Evolutionary conservation across 1,284 basidiomycete genomes (phyloP).

Genomic region (Somion occarium): DNA sequence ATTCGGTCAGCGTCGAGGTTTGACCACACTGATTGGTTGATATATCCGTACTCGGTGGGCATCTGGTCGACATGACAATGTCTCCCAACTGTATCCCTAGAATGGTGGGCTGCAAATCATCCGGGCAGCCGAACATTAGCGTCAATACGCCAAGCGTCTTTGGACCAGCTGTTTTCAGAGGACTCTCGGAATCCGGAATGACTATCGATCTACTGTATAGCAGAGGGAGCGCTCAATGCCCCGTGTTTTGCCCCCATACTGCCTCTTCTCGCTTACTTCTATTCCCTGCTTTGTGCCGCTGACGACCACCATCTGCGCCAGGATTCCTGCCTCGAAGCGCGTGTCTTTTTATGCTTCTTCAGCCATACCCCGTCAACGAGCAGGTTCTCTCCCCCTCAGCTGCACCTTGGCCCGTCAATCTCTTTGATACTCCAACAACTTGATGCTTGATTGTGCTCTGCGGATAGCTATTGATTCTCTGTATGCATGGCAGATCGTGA

Average conservation of each 20-base stretch:
- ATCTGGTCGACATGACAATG: slow-evolving; percentile 1
- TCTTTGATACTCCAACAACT: neutral
- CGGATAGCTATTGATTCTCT: slow-evolving; percentile 6
- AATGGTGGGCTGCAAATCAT: neutral
- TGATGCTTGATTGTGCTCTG: slow-evolving; percentile 8
- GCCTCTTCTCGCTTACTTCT: neutral
- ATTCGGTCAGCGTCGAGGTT: neutral
- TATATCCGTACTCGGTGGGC: neutral
- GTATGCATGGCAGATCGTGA: slow-evolving; percentile 42
- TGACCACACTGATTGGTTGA: neutral
- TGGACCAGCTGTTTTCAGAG: neutral
- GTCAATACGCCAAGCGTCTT: neutral
- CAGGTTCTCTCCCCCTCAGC: neutral
- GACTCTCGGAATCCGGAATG: neutral
- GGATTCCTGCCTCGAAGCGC: neutral
- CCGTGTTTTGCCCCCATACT: neutral
- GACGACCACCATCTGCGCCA: neutral
- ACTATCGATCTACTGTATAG: neutral
- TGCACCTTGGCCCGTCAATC: slow-evolving; percentile 1
- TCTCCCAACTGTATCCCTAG: neutral
- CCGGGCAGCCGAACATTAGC: neutral
- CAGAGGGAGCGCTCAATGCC: neutral
- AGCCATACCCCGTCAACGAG: neutral
- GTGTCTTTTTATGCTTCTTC: neutral
- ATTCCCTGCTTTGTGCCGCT: neutral